Evolutionary conservation across 495 filamentous ascomycete genomes (phyloP).

Genomic region (Parathielavia appendiculata): DNA sequence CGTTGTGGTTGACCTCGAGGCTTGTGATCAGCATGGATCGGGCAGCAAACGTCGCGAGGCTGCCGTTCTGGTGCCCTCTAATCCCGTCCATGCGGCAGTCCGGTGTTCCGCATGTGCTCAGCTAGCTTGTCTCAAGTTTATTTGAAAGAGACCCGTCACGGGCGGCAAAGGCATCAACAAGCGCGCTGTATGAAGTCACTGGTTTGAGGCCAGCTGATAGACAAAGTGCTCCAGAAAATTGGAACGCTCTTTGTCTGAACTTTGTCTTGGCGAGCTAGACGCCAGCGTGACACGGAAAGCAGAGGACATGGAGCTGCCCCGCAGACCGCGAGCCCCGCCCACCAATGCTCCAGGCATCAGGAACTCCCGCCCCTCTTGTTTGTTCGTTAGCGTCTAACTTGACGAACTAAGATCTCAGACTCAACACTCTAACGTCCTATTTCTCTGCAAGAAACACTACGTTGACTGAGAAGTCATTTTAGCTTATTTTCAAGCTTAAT

Average conservation of each 20-base stretch:
- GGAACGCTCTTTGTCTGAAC: conserved; percentile 2
- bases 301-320: conserved; percentile 2
- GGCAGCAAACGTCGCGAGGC: conserved; percentile 2
- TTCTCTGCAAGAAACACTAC: too few relatives aligned
- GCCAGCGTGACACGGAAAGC: neutral
- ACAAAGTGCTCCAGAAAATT: neutral
- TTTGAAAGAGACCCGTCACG: neutral
- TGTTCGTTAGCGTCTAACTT: too few relatives aligned
- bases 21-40: conserved; percentile 2
- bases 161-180: neutral
- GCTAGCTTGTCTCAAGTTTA: conserved; percentile 6
- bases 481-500: too few relatives aligned
- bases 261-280: conserved; percentile 3
- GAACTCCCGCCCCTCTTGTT: neutral
- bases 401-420: neutral
- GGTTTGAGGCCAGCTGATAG: conserved; percentile 2
- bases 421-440: too few relatives aligned
- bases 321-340: neutral
- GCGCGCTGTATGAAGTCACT: conserved; percentile 1
- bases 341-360: neutral
- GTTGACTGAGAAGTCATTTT: too few relatives aligned
- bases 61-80: neutral
- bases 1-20: conserved; percentile 16
- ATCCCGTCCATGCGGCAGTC: neutral
- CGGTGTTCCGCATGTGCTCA: neutral